Conservation (phyloP, 192 early-diverging fungal species). For the Spizellomyces sp. region DNA sequence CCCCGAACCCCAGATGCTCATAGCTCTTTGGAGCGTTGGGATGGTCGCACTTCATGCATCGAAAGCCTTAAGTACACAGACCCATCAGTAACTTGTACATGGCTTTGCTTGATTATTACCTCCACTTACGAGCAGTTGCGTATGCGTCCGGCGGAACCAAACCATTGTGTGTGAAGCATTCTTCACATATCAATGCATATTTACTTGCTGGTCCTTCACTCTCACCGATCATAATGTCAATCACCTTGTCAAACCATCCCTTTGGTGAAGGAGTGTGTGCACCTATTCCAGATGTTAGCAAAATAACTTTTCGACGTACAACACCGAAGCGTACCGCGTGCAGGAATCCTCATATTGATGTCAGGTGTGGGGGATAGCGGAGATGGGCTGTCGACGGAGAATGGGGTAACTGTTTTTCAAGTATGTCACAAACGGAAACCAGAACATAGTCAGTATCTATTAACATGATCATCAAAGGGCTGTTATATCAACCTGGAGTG, state of each 20-base stretch:
- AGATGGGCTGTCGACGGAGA: too few relatives aligned
- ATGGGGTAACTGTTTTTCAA: too few relatives aligned
- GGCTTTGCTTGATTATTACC: background rate
- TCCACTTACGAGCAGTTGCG: constrained; percentile 41
- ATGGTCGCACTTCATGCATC: constrained; percentile 41
- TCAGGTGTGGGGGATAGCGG: too few relatives aligned
- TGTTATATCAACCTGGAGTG: too few relatives aligned
- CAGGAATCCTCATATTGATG: too few relatives aligned
- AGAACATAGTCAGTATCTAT: too few relatives aligned
- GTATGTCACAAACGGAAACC: too few relatives aligned
- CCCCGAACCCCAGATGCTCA: constrained; percentile 5
- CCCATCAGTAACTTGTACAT: background rate
- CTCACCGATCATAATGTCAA: constrained; percentile 92
- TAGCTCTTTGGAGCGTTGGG: constrained; percentile 32
- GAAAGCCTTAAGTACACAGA: constrained; percentile 17
- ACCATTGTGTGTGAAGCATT: constrained; percentile 93
- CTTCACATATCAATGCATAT: constrained; percentile 91
- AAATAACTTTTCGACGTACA: background rate
- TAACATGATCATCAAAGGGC: too few relatives aligned
- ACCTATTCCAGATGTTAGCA: background rate
- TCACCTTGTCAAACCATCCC: constrained; percentile 87
- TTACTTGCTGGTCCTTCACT: constrained; percentile 79
- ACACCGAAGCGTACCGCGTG: background rate
- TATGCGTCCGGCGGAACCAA: constrained; percentile 81
- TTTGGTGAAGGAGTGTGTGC: constrained; percentile 14